phyloP scores from a whole-genome alignment of 2,329 filamentous ascomycete species.

The Fusarium coffeatum region DNA sequence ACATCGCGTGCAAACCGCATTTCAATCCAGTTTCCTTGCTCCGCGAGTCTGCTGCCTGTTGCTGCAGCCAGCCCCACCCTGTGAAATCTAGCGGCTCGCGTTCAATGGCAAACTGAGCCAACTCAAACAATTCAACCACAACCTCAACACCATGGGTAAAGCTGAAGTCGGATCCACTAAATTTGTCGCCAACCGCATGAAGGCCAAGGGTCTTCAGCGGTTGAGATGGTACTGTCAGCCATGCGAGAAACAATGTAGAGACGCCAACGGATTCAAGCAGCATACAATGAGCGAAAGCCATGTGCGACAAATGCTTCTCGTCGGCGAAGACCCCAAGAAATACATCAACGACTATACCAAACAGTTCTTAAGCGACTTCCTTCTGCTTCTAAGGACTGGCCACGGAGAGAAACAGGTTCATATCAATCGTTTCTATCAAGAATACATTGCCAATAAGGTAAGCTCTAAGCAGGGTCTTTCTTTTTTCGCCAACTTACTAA shows the following conservation, averaged over 20 bases:
- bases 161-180: constrained; percentile 95
- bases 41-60: neutral
- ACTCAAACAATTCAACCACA: constrained; percentile 14
- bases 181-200: constrained; percentile 89
- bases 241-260: constrained; percentile 74
- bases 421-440: constrained; percentile 94
- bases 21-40: neutral
- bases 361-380: constrained; percentile 84
- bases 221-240: constrained; percentile 92
- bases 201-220: constrained; percentile 80
- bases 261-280: constrained; percentile 93
- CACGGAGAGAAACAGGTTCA: constrained; percentile 93
- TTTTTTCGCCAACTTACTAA: neutral
- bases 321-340: constrained; percentile 88
- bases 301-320: constrained; percentile 86
- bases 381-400: constrained; percentile 79
- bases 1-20: neutral
- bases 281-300: constrained; percentile 88
- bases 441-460: constrained; percentile 83
- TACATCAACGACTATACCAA: constrained; percentile 84
- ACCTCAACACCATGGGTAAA: constrained; percentile 76
- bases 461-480: accelerated
- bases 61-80: constrained; percentile 1
- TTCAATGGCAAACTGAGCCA: neutral
- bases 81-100: neutral